These are phyloP conservation scores for Casuarina equisetifolia DNA, from an alignment of 306 rosid genomes.

Conservation along the genomic window DNA sequence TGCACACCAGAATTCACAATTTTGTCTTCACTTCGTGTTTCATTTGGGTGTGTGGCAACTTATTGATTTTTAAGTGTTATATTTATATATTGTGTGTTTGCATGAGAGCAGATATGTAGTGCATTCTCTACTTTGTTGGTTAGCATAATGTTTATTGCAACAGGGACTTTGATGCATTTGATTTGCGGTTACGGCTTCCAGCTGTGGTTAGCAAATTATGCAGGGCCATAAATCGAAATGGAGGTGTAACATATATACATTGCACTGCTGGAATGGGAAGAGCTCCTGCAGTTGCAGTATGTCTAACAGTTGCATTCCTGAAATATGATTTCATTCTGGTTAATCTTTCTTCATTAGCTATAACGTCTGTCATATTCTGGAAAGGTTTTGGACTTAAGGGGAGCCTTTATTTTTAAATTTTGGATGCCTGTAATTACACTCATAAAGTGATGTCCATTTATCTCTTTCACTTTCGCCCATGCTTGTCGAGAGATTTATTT, in stretches of 20 bases:
- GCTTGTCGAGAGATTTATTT: slow-evolving; percentile 13
- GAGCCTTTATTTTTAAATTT: slow-evolving; percentile 11
- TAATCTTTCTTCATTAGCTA: slow-evolving; percentile 8
- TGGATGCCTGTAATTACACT: slow-evolving; percentile 7
- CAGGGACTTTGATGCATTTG: slow-evolving; percentile 94
- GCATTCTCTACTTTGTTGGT: slow-evolving; percentile 24
- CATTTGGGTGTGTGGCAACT: background rate
- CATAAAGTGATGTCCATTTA: slow-evolving; percentile 2
- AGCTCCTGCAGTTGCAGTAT: slow-evolving; percentile 91
- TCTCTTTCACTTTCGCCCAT: background rate
- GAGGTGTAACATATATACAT: slow-evolving; percentile 88
- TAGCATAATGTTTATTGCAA: slow-evolving; percentile 32
- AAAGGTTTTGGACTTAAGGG: background rate
- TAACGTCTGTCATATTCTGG: background rate
- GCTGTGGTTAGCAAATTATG: slow-evolving; percentile 73
- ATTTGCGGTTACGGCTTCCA: slow-evolving; percentile 78
- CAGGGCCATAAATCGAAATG: slow-evolving; percentile 71
- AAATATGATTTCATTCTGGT: slow-evolving; percentile 4
- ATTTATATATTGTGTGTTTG: slow-evolving; percentile 5
- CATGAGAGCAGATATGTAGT: slow-evolving; percentile 14
- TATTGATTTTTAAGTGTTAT: slow-evolving; percentile 6
- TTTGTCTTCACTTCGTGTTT: background rate
- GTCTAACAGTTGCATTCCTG: slow-evolving; percentile 29
- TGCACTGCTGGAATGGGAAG: slow-evolving; percentile 99
- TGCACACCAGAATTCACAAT: background rate